Conservation (phyloP, 495 filamentous ascomycete species). For the Penicillium mononematosum region DNA sequence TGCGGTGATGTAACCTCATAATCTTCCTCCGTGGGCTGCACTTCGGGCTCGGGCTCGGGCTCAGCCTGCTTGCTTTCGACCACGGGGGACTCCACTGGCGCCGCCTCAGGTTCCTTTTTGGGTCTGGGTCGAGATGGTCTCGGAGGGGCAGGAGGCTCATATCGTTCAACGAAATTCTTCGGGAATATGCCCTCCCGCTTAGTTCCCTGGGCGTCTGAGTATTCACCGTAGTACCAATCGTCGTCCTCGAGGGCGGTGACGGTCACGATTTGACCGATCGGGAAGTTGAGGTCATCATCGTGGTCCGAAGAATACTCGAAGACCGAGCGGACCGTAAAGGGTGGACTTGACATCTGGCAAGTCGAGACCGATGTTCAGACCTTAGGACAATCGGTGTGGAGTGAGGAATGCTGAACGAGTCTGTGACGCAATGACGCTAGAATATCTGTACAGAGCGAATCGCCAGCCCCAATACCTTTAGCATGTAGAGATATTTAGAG, state of each 20-base stretch:
- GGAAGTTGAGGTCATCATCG: conserved; percentile 91
- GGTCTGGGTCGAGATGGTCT: conserved; percentile 72
- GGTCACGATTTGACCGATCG: conserved; percentile 82
- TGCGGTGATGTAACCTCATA: conserved; percentile 42
- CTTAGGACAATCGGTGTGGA: conserved; percentile 22
- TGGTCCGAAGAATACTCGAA: conserved; percentile 90
- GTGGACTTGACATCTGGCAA: conserved; percentile 67
- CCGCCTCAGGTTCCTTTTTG: conserved; percentile 66
- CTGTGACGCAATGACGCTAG: conserved; percentile 20
- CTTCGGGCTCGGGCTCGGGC: conserved; percentile 42
- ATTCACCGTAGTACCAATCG: conserved; percentile 95
- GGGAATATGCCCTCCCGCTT: conserved; percentile 92
- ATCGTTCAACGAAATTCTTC: conserved; percentile 94
- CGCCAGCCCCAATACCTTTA: conserved; percentile 18
- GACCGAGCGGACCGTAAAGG: conserved; percentile 92
- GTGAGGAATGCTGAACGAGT: conserved; percentile 21
- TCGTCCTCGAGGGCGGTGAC: conserved; percentile 89
- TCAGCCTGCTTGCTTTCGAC: conserved; percentile 31
- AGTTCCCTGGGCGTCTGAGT: conserved; percentile 66
- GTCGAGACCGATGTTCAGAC: conserved; percentile 26
- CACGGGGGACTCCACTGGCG: conserved; percentile 35
- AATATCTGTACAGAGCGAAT: conserved; percentile 22
- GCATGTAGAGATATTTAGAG: conserved; percentile 20
- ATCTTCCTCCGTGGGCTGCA: conserved; percentile 23
- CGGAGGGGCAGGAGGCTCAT: conserved; percentile 86